Base-by-base conservation (phyloP, 2,329 filamentous ascomycete genomes). In the Cladosporium colombiae region DNA sequence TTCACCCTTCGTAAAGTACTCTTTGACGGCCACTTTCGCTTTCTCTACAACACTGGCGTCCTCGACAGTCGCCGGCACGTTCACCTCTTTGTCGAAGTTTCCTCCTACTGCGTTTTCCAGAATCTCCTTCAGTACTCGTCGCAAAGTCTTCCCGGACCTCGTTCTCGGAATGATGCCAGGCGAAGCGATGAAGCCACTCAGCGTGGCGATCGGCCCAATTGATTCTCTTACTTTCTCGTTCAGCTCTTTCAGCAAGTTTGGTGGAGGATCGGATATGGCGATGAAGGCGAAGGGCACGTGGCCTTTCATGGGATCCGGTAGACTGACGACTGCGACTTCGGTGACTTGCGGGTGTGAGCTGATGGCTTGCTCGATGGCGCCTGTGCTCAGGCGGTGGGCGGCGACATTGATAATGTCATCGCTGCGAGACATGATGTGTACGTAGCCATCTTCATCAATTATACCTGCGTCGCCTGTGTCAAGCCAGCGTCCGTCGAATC, bases 351-450 rank as follows among this genome's bases (percentile, higher is more conserved):
- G 88, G 74, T 97, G 92, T 0, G 89, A 89, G 14, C 92, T 89
- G 67, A 97, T 91, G 62, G 91, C 93, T 82, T 97, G 92, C 79
- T 97, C 93, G 76, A 97, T 95, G 37, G 90, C 86, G 59, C 92
- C 92, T 13, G 93, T 97, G 69, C 91, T 94, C 68, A 97, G 89
- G 16, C 93, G 87, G 80, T 97, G 93, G 5, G 93, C 93, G 49
- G 93, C 93, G n/a, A 97, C 93, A 74, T 97, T 97, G 74, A 97
- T 93, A 67, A 97, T 90, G 77, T 97, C 93, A 79, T 97, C 93
- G 35, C 84, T 84, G 62, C 87, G 78, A 3, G 83, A 82, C 85
- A 89, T 88, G 70, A 89, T 82, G 71, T 87, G 84, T 35, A 88
- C 81, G 70, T 88, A 88, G 5, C 86, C 86, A 49, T 94, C 89